Conservation (phyloP, 345 rosid genomes). For the Hevea brasiliensis region DNA sequence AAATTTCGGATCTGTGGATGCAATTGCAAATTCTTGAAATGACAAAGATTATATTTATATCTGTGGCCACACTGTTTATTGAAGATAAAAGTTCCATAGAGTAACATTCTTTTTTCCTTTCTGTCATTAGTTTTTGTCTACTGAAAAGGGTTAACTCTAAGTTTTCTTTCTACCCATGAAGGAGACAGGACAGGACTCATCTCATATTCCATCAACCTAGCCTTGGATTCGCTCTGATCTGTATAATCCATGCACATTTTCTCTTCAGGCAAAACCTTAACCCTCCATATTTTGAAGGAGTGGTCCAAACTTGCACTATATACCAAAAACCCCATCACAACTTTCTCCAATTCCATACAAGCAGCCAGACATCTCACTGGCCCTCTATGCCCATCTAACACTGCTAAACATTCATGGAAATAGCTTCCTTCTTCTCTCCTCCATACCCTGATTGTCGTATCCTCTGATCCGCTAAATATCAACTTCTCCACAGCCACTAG, state of each 20-base stretch:
- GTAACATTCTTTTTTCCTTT: too few relatives aligned
- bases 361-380: constrained; percentile 49
- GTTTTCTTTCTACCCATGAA: constrained; percentile 55
- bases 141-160: constrained; percentile 31
- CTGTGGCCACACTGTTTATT: too few relatives aligned
- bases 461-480: constrained; percentile 53
- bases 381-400: constrained; percentile 51
- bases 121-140: background rate
- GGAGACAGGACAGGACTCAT: constrained; percentile 56
- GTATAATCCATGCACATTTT: constrained; percentile 19
- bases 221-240: constrained; percentile 18
- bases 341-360: constrained; percentile 45
- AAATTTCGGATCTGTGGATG: too few relatives aligned
- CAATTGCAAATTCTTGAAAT: background rate
- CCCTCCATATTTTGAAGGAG: constrained; percentile 51
- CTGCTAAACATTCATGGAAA: constrained; percentile 51
- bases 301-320: constrained; percentile 58
- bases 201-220: constrained; percentile 31
- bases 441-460: constrained; percentile 57
- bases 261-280: constrained; percentile 49
- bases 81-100: too few relatives aligned
- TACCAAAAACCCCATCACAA: constrained; percentile 48
- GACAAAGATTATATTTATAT: too few relatives aligned
- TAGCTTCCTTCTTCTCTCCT: constrained; percentile 55
- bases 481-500: constrained; percentile 40